Evolutionary conservation across 768 basidiomycete species (phyloP).

Genomic region (Phanerodontia chrysosporium): DNA sequence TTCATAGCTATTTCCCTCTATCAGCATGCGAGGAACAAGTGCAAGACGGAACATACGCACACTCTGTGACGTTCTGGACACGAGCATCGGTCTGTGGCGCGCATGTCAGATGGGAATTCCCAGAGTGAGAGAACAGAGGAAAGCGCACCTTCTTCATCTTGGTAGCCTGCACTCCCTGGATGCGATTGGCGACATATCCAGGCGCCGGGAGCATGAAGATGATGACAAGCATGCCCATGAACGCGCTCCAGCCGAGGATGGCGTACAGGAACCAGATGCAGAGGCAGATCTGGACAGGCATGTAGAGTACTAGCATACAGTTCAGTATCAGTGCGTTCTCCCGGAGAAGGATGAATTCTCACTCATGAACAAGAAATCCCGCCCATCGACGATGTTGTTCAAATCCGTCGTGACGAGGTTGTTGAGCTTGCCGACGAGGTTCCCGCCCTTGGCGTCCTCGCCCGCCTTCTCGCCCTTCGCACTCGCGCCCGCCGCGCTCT

Average conservation of each 20-base stretch:
- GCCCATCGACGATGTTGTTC: slow-evolving; percentile 18
- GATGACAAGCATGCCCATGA: slow-evolving; percentile 37
- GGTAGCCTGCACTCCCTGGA: slow-evolving; percentile 33
- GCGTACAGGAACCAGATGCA: slow-evolving; percentile 34
- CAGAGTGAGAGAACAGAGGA: neutral
- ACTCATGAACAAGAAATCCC: slow-evolving; percentile 18
- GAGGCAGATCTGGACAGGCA: slow-evolving; percentile 29
- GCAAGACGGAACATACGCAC: slow-evolving; percentile 4
- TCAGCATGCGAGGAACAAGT: neutral
- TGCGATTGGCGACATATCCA: slow-evolving; percentile 34
- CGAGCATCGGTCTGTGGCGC: slow-evolving; percentile 39
- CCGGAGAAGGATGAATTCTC: neutral
- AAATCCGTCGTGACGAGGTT: slow-evolving; percentile 70
- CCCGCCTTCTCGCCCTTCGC: neutral
- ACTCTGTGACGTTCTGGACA: slow-evolving; percentile 44
- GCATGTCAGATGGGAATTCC: neutral
- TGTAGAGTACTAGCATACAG: slow-evolving; percentile 10
- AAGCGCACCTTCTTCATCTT: slow-evolving; percentile 35
- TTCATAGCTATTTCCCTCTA: slow-evolving; percentile 20
- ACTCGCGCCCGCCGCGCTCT: slow-evolving; percentile 1
- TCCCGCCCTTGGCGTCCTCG: slow-evolving; percentile 27
- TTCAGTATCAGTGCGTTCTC: neutral
- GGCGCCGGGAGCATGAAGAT: slow-evolving; percentile 41
- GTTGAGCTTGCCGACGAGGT: slow-evolving; percentile 74
- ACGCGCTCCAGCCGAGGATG: slow-evolving; percentile 26